Evolutionary conservation across 495 filamentous ascomycete genomes (phyloP).

Genomic region (Annulohypoxylon nitens): DNA sequence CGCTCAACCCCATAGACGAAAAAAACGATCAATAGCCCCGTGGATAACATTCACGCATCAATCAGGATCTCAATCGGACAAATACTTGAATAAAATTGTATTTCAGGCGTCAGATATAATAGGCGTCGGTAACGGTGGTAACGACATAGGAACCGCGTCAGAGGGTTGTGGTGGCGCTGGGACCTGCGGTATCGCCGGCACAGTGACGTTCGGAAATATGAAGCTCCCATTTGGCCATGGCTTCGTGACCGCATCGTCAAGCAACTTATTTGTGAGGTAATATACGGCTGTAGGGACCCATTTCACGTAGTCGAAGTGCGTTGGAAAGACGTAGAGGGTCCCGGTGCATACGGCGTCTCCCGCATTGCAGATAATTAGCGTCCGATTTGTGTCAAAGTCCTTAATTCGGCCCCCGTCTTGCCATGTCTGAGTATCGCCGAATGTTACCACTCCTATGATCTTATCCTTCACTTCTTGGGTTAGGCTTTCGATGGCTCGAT

Average conservation of each 20-base stretch:
- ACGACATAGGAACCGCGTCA: conserved; percentile 15
- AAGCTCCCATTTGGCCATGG: conserved; percentile 49
- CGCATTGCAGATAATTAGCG: conserved; percentile 65
- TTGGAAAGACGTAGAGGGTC: conserved; percentile 58
- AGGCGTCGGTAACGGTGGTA: conserved; percentile 31
- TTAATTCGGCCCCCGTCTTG: conserved; percentile 61
- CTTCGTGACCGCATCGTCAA: conserved; percentile 32
- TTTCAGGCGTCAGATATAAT: not conserved
- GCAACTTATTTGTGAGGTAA: conserved; percentile 46
- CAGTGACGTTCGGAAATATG: conserved; percentile 36
- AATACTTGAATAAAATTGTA: not conserved
- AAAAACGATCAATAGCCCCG: not conserved
- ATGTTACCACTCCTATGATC: conserved; percentile 65
- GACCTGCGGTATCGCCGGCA: conserved; percentile 22
- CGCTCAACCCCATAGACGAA: not conserved
- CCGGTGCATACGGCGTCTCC: conserved; percentile 66
- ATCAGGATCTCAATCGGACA: not conserved
- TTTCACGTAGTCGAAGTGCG: conserved; percentile 63
- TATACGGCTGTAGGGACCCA: conserved; percentile 50
- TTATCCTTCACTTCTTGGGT: conserved; percentile 54
- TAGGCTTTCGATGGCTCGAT: conserved; percentile 60
- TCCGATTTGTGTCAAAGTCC: conserved; percentile 58
- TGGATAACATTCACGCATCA: not conserved
- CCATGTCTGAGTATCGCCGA: conserved; percentile 65
- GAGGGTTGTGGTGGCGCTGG: conserved; percentile 32